These are phyloP conservation scores for Crepidotus sp. DNA, from an alignment of 1,284 basidiomycete species.

Conservation along the genomic window DNA sequence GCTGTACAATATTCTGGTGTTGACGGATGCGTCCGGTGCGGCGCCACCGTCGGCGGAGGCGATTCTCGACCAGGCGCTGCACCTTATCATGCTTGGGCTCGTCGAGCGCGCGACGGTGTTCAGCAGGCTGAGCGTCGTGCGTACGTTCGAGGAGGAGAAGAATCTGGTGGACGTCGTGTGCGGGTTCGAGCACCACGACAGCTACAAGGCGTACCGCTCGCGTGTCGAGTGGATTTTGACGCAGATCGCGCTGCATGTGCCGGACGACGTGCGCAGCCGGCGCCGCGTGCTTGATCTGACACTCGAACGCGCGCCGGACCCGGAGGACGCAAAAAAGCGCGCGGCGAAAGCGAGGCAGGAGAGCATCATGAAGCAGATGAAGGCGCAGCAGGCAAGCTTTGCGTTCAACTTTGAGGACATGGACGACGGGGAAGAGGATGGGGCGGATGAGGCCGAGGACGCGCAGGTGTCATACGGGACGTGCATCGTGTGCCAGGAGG, in stretches of 20 bases:
- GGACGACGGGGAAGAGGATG: constrained; percentile 25
- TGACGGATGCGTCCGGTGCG: constrained; percentile 38
- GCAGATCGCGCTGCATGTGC: constrained; percentile 44
- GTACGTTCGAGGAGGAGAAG: constrained; percentile 46
- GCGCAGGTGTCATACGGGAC: constrained; percentile 65
- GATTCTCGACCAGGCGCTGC: constrained; percentile 82
- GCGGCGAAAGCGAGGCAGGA: constrained; percentile 82
- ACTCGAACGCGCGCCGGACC: constrained; percentile 29
- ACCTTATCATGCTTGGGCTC: constrained; percentile 77
- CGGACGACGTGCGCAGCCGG: constrained; percentile 45
- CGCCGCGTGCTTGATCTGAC: constrained; percentile 35
- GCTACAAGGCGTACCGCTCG: constrained; percentile 61
- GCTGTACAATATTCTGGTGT: constrained; percentile 57
- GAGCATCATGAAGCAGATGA: constrained; percentile 89
- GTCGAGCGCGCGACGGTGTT: constrained; percentile 62
- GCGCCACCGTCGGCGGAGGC: constrained; percentile 73
- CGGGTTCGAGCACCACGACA: constrained; percentile 63
- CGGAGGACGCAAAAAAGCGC: constrained; percentile 62
- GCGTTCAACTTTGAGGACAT: constrained; percentile 68
- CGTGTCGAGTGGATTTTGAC: constrained; percentile 71
- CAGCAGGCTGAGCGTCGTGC: constrained; percentile 45
- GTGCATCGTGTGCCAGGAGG: constrained; percentile 98
- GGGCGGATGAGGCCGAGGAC: constrained; percentile 30
- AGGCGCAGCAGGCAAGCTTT: constrained; percentile 82
- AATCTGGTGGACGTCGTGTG: constrained; percentile 69